Base-by-base conservation (phyloP, 352 stramenopile species). In the Globisporangium apiculatum region DNA sequence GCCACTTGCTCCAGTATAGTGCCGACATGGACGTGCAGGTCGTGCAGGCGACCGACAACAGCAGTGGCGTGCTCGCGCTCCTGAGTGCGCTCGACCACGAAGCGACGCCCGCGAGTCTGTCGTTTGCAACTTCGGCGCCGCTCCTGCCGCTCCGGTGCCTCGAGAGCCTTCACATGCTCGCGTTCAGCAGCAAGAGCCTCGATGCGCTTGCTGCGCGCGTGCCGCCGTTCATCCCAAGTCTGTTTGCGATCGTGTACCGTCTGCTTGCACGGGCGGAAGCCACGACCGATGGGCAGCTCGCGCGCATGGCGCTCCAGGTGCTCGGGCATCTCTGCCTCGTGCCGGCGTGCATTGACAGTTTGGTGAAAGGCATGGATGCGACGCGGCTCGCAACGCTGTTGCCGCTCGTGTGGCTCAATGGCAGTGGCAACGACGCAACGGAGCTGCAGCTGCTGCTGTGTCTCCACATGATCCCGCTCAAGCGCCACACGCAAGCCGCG, bases 391-490 rank as follows among this genome's bases (percentile, higher is more conserved):
- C 85, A 0, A 80, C 73, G 36, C 48, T 95, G 36, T 60, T 95
- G 17, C 85, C 85, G 3, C 77, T 87, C 18, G 76, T 93, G 12
- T 93, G 82, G 79, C 64, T 87, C 1, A 31, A 31, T 31, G 24
- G 24, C 24, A 31, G 24, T 31, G 11, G 40, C 40, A 83, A 79
- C 7, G 83, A 95, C 53, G 81, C 84, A 31, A 88, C 71, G 7
- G 83, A 90, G 60, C 86, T 95, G 57, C 83, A 95, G 53, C 68
- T 95, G 17, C 61, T 95, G 31, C 53, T 95, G 45, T 93, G 83
- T 48, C 71, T 95, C 41, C 85, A 95, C 61, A 95, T 92, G 83
- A 95, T 92, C 52, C 83, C 83, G 6, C 69, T 95, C 17, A 95
- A 95, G 64, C 75, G 85, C 17, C 85, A 95, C 73, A 95, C 85